A percentile compares a stretch with the other conserved stretches of the same genome.
These are phyloP conservation scores for Kwoniella dendrophila DNA, from an alignment of 768 basidiomycete species.

Conservation along the genomic window DNA sequence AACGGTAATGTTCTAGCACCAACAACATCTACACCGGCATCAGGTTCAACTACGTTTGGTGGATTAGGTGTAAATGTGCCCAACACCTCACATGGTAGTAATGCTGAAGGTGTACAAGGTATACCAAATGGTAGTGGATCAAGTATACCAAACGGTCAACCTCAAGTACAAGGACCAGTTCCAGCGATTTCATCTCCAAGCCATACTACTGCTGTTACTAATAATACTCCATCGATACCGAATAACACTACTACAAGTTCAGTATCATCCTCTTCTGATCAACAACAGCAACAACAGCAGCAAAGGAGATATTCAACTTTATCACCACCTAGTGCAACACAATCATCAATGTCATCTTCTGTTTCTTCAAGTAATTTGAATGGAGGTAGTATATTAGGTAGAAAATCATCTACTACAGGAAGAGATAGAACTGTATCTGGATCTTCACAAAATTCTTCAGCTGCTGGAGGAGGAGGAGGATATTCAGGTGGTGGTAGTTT, in stretches of 20 bases:
- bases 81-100: slow-evolving; percentile 12
- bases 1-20: neutral
- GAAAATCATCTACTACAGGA: slow-evolving; percentile 15
- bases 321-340: too few relatives aligned
- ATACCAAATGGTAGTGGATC: neutral
- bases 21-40: slow-evolving; percentile 1
- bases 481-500: slow-evolving; percentile 42
- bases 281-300: too few relatives aligned
- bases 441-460: slow-evolving; percentile 8
- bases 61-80: slow-evolving; percentile 30
- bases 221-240: neutral
- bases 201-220: slow-evolving; percentile 3
- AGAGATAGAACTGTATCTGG: slow-evolving; percentile 30
- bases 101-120: slow-evolving; percentile 25
- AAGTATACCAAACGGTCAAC: slow-evolving; percentile 3
- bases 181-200: slow-evolving; percentile 30
- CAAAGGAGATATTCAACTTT: neutral
- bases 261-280: too few relatives aligned
- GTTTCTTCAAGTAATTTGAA: slow-evolving; percentile 11
- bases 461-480: slow-evolving; percentile 3
- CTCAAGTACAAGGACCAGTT: slow-evolving; percentile 28
- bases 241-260: too few relatives aligned
- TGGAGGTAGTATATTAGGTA: slow-evolving; percentile 6
- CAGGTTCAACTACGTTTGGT: slow-evolving; percentile 25
- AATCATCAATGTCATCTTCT: slow-evolving; percentile 18